Conservation (phyloP, 805 yeast species). For the Saccharomycopsis schoenii region DNA sequence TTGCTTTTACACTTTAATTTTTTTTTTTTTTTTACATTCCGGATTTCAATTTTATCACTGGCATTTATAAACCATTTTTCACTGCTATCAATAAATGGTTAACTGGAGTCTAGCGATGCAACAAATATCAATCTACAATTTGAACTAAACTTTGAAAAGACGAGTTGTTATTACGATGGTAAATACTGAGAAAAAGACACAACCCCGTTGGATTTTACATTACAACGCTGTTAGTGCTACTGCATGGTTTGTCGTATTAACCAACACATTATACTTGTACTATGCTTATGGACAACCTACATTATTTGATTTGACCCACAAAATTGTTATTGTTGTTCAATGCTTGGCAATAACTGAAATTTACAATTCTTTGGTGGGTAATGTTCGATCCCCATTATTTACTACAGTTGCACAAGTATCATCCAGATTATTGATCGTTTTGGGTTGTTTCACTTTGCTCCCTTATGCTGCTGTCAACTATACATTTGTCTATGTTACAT, state of each 20-base stretch:
- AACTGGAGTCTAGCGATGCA: too few relatives aligned
- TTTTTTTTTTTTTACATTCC: too few relatives aligned
- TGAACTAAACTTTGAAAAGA: too few relatives aligned
- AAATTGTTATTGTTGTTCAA: conserved; percentile 58
- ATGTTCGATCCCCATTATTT: conserved; percentile 74
- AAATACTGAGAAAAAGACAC: conserved; percentile 1
- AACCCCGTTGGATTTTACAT: conserved; percentile 26
- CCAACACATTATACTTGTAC: conserved; percentile 32
- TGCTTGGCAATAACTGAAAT: conserved; percentile 74
- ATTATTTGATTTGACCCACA: conserved; percentile 49
- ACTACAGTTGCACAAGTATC: conserved; percentile 85
- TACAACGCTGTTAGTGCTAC: conserved; percentile 46
- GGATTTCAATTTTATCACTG: not conserved
- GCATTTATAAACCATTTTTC: too few relatives aligned
- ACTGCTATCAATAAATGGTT: too few relatives aligned
- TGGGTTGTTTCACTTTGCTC: conserved; percentile 69
- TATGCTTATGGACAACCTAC: conserved; percentile 50
- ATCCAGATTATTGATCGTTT: conserved; percentile 71
- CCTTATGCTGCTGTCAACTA: conserved; percentile 61
- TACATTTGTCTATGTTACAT: conserved; percentile 52
- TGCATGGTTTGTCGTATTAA: conserved; percentile 44
- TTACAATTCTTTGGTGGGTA: conserved; percentile 64
- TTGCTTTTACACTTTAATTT: not conserved
- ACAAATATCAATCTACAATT: too few relatives aligned
- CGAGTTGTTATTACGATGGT: not conserved